A percentile compares a stretch with the other conserved stretches of the same genome.
These are phyloP conservation scores for Hymenoscyphus fraxineus DNA, from an alignment of 2,329 filamentous ascomycete genomes.

Conservation along the genomic window DNA sequence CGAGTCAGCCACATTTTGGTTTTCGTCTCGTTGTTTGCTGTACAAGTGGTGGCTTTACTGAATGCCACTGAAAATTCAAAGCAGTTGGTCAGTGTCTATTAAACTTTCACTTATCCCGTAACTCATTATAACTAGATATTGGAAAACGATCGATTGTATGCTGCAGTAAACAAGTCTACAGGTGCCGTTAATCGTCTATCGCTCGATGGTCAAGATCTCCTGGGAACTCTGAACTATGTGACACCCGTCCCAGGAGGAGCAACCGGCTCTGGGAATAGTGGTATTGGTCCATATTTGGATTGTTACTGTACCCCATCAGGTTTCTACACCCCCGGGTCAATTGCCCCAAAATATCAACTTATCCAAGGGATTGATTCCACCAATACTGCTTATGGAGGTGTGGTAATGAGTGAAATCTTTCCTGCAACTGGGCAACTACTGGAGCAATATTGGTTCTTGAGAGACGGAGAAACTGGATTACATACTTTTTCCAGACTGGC, in stretches of 20 bases:
- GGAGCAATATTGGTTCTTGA: conserved; percentile 63
- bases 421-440: conserved; percentile 54
- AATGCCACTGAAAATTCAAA: conserved; percentile 33
- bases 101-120: not conserved
- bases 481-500: conserved; percentile 58
- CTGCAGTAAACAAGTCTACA: conserved; percentile 41
- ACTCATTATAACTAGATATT: conserved; percentile 30
- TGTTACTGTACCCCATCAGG: conserved; percentile 60
- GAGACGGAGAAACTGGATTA: conserved; percentile 58
- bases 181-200: conserved; percentile 42
- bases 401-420: conserved; percentile 58
- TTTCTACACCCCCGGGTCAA: conserved; percentile 55
- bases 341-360: conserved; percentile 46
- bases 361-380: conserved; percentile 49
- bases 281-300: conserved; percentile 57
- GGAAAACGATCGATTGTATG: conserved; percentile 43
- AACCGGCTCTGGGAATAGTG: conserved; percentile 40
- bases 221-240: conserved; percentile 39
- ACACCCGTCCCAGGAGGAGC: conserved; percentile 22
- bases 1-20: not conserved
- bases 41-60: conserved; percentile 12
- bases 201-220: conserved; percentile 49
- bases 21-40: not conserved
- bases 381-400: conserved; percentile 52
- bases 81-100: conserved; percentile 22